A percentile compares a stretch with the other conserved stretches of the same genome.
Evolutionary conservation across 2,329 filamentous ascomycete genomes (phyloP).

Genomic region (Colletotrichum sp.): DNA sequence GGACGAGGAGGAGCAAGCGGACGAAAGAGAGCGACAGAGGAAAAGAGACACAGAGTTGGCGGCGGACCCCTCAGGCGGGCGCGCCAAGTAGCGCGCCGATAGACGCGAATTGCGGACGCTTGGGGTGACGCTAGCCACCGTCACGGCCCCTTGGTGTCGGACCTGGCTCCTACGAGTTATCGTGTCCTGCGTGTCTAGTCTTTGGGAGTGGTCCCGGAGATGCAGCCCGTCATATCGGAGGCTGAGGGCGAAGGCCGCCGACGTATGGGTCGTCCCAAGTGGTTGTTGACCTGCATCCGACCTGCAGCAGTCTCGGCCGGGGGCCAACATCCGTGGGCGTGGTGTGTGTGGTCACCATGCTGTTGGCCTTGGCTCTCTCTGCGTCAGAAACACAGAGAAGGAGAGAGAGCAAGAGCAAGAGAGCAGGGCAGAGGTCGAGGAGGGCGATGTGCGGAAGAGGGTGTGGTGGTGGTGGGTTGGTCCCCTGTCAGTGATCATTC

Average conservation of each 20-base stretch:
- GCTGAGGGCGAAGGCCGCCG: neutral
- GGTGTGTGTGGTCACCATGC: neutral
- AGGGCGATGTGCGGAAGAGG: neutral
- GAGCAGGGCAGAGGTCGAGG: neutral
- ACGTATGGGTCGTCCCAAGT: neutral
- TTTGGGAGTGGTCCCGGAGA: neutral
- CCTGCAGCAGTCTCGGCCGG: neutral
- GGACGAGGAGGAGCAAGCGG: neutral
- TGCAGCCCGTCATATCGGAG: neutral
- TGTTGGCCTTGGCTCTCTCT: neutral
- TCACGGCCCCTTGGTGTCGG: neutral
- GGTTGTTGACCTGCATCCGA: neutral
- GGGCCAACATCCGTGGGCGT: neutral
- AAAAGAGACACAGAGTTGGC: neutral
- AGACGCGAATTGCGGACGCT: neutral
- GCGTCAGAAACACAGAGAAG: neutral
- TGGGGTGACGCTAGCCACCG: neutral
- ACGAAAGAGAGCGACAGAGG: neutral
- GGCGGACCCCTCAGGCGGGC: neutral
- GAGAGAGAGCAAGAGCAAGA: neutral
- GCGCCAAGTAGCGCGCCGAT: constrained; percentile 3
- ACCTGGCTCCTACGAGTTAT: neutral
- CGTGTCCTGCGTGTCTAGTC: neutral
- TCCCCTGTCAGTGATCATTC: neutral
- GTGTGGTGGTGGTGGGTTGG: neutral